phyloP scores from a whole-genome alignment of 768 basidiomycete genomes.

The Calocybe indica region DNA sequence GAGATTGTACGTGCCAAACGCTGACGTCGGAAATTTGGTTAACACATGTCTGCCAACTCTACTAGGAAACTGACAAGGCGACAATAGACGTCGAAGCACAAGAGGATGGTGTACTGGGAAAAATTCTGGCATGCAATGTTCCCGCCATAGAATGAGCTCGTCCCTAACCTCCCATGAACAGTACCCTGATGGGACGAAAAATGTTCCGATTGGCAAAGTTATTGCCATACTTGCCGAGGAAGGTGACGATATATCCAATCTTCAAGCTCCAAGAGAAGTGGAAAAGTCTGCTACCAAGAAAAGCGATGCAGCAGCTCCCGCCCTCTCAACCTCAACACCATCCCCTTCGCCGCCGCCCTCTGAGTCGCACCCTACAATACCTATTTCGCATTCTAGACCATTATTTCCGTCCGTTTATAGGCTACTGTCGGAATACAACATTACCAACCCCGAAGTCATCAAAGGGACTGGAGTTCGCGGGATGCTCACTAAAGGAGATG shows the following conservation, averaged over 20 bases:
- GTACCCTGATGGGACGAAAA: conserved; percentile 75
- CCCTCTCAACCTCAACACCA: conserved; percentile 18
- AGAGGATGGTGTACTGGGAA: conserved; percentile 92
- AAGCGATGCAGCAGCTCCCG: conserved; percentile 13
- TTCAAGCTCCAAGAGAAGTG: conserved; percentile 56
- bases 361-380: conserved; percentile 25
- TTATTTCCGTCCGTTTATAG: conserved; percentile 90
- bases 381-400: conserved; percentile 54
- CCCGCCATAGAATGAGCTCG: no score
- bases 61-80: conserved; percentile 89
- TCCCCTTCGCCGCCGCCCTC: conserved; percentile 21
- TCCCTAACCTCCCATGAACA: conserved; percentile 17
- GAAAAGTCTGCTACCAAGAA: conserved; percentile 14
- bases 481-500: conserved; percentile 95
- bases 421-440: conserved; percentile 59
- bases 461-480: conserved; percentile 88
- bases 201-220: conserved; percentile 78
- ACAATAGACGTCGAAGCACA: conserved; percentile 99
- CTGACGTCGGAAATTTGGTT: neutral
- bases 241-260: conserved; percentile 89
- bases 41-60: conserved; percentile 1
- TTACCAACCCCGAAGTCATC: conserved; percentile 59
- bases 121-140: conserved; percentile 68
- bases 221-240: conserved; percentile 95
- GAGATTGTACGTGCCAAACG: conserved; percentile 64